Base-by-base conservation (phyloP, 2,329 filamentous ascomycete species). In the Venturia pyrina region DNA sequence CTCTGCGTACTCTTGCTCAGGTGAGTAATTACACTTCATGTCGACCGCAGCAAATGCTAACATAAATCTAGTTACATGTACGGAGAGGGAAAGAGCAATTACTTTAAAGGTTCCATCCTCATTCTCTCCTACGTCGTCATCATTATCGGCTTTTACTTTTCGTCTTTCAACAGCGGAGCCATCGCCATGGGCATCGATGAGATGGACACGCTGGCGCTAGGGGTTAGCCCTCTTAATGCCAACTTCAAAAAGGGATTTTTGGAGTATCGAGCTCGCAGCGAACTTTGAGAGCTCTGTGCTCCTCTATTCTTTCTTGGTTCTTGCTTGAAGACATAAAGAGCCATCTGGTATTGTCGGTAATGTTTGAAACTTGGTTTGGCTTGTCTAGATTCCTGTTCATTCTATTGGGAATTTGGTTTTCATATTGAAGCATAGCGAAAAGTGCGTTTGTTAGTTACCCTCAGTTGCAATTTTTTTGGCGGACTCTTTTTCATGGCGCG, bases 1-100 rank as follows among this genome's bases (percentile, higher is more conserved):
- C 50, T 64, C 17, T 40, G 32, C 28, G 46, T 40, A 37, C 37
- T 64, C 32, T 40, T 53, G 32, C 46, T 41, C 50, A 46, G 67
- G 48, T 63, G 34, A 50, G 11, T 43, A 46, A 6, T 43, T 34
- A 63, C 40, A 70, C 74, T 67, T 72, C 68, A 60, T 43, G 17
- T 17, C 37, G 1, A 50, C 50, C 60, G 28, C 59, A 75, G 90
- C 87, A 44, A 84, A 99, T 15, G 3, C 53, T 41, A 41, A 43
- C 91, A 98, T 57, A 98, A 92, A 99, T 21, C 96, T 99, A 96
- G 92, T 72, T 96, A 98, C 81, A 93, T 99, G 82, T 96, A 98
- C 72, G 91, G 93, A 63, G 95, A 99, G 78, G 95, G 95, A 50
- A 99, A 99, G 85, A 98, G 93, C 81, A 99, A 99, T 78, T 99